Evolutionary conservation across 352 stramenopile genomes (phyloP).

Genomic region (Globisporangium spinosum): DNA sequence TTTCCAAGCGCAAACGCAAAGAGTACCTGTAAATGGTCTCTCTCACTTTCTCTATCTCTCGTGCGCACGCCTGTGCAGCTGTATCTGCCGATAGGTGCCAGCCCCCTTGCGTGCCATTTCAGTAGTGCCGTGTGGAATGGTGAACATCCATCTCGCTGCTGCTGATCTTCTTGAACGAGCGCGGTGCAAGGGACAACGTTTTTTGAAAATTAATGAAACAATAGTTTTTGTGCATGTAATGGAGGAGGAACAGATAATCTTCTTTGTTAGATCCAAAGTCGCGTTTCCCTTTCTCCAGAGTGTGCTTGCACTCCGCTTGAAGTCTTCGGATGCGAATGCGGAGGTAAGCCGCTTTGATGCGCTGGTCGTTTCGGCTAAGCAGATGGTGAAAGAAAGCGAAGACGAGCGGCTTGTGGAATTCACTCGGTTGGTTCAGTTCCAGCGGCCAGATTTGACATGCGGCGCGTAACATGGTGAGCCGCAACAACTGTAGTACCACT

Average conservation of each 20-base stretch:
- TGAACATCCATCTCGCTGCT: neutral
- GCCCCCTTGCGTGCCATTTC: neutral
- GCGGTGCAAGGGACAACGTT: neutral
- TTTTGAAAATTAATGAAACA: constrained; percentile 1
- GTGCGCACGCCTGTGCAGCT: neutral
- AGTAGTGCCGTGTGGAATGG: neutral
- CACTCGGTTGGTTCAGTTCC: too few species aligned
- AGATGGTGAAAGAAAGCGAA: too few species aligned
- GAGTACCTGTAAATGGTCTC: constrained; percentile 49
- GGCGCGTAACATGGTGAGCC: too few species aligned
- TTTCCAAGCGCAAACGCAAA: constrained; percentile 80
- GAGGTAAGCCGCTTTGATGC: too few species aligned
- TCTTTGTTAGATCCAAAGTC: neutral
- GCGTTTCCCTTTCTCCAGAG: neutral
- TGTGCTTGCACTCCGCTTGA: too few species aligned
- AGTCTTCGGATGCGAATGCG: too few species aligned
- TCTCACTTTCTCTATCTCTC: too few species aligned
- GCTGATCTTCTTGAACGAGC: neutral
- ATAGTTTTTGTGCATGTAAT: neutral
- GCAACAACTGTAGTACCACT: too few species aligned
- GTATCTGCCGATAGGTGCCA: neutral
- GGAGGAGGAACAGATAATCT: neutral
- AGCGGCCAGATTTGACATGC: too few species aligned
- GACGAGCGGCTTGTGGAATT: too few species aligned
- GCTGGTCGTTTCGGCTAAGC: too few species aligned